These are phyloP conservation scores for Calonectria pauciramosa DNA, from an alignment of 2,329 filamentous ascomycete species.

Conservation along the genomic window DNA sequence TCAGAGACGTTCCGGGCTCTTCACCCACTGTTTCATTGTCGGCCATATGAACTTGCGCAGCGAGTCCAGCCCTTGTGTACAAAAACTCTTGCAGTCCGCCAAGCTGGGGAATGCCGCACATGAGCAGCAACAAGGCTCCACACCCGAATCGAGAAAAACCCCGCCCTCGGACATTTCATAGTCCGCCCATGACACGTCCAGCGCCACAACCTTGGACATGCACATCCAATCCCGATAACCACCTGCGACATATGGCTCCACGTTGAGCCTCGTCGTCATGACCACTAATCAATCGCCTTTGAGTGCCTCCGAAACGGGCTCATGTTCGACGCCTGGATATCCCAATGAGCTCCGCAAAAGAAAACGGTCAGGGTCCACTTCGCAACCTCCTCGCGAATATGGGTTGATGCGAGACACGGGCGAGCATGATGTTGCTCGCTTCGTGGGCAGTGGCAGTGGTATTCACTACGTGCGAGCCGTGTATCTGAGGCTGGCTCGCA, in stretches of 20 bases:
- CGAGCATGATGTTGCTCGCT: conserved; percentile 62
- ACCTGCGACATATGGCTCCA: conserved; percentile 20
- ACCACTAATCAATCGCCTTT: conserved; percentile 48
- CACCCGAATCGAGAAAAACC: conserved; percentile 29
- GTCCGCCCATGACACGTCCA: conserved; percentile 32
- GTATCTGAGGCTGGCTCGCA: conserved; percentile 59
- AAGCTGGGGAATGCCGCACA: conserved; percentile 13
- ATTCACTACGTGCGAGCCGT: conserved; percentile 72
- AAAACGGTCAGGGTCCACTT: conserved; percentile 45
- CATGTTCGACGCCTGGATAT: conserved; percentile 41
- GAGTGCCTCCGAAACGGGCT: conserved; percentile 44
- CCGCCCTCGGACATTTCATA: conserved; percentile 46
- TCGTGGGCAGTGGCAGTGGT: conserved; percentile 70
- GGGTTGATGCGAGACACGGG: conserved; percentile 64
- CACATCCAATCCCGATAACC: neutral
- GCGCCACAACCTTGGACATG: neutral
- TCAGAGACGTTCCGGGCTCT: conserved; percentile 35
- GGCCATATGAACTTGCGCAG: conserved; percentile 34
- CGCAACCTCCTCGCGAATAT: conserved; percentile 49
- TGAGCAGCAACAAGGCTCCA: conserved; percentile 7
- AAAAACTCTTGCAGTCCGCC: neutral
- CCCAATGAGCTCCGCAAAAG: conserved; percentile 44
- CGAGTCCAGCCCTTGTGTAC: conserved; percentile 5
- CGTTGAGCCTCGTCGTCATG: conserved; percentile 34
- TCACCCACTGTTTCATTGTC: conserved; percentile 20